These are phyloP conservation scores for Candolleomyces efflorescens DNA, from an alignment of 768 basidiomycete genomes.

Conservation along the genomic window DNA sequence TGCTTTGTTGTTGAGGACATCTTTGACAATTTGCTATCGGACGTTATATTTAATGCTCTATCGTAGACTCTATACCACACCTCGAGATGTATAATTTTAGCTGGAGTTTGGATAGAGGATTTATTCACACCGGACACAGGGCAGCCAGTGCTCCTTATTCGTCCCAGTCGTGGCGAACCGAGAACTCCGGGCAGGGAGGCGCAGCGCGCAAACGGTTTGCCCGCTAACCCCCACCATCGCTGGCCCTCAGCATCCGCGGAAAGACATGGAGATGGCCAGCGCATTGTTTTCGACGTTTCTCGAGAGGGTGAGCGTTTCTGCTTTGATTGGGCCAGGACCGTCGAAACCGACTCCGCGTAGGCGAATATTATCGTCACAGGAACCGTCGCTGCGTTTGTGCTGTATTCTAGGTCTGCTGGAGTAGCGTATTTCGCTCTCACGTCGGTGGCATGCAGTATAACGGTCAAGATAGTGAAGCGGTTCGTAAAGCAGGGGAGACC, in stretches of 20 bases:
- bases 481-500: slow-evolving; percentile 64
- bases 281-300: slow-evolving; percentile 20
- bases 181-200: no score
- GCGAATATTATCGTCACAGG: slow-evolving; percentile 53
- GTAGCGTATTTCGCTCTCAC: slow-evolving; percentile 57
- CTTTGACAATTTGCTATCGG: not conserved
- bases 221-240: not conserved
- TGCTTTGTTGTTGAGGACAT: no score
- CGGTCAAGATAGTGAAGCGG: slow-evolving; percentile 59
- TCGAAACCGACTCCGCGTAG: slow-evolving; percentile 30
- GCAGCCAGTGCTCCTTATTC: no score
- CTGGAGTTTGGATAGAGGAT: no score
- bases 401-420: slow-evolving; percentile 62
- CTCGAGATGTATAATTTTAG: not conserved
- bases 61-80: not conserved
- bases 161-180: no score
- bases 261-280: not conserved
- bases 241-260: not conserved
- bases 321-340: not conserved
- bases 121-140: no score
- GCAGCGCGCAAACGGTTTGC: no score
- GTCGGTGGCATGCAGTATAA: slow-evolving; percentile 49
- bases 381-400: slow-evolving; percentile 43
- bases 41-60: not conserved
- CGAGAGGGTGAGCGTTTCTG: slow-evolving; percentile 30